Percentiles rank a stretch among this genome's conserved stretches.
Evolutionary conservation across 1,284 basidiomycete species (phyloP).

Genomic region (Cutaneotrichosporon dermatis): DNA sequence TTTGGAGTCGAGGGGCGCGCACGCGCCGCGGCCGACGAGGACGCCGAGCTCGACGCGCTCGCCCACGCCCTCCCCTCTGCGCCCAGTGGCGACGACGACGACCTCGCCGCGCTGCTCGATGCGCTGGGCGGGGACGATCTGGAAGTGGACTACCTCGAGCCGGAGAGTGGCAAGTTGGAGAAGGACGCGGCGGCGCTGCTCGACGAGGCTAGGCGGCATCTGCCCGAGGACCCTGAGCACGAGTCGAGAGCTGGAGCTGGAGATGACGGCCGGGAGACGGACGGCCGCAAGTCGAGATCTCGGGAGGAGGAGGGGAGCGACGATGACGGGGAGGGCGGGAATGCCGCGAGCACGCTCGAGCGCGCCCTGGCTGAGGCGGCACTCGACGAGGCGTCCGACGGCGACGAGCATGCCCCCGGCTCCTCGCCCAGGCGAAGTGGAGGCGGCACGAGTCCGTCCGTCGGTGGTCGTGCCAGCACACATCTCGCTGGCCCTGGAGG

Average conservation of each 20-base stretch:
- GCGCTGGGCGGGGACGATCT: constrained; percentile 9
- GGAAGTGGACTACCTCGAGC: not conserved
- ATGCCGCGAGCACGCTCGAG: not conserved
- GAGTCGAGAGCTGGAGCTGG: too few species aligned
- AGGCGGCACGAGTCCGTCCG: not conserved
- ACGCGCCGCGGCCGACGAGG: constrained; percentile 19
- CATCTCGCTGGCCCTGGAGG: not conserved
- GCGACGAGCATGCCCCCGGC: not conserved
- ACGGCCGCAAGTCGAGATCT: not conserved
- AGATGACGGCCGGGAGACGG: not conserved
- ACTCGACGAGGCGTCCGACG: not conserved
- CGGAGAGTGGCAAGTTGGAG: not conserved
- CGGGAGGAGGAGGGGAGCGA: not conserved
- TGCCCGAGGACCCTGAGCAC: not conserved
- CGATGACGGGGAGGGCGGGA: constrained; percentile 4
- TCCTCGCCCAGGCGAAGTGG: too few species aligned
- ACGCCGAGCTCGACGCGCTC: constrained; percentile 27
- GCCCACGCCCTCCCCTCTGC: constrained; percentile 17
- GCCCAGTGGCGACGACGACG: constrained; percentile 10
- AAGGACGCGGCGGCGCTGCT: not conserved
- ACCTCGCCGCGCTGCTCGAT: constrained; percentile 19
- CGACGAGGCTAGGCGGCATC: not conserved
- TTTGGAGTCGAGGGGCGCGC: not conserved
- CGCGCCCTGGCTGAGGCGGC: constrained; percentile 4
- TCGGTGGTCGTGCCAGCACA: not conserved